Base-by-base conservation (phyloP, 768 basidiomycete genomes). In the Cubamyces lactineus region DNA sequence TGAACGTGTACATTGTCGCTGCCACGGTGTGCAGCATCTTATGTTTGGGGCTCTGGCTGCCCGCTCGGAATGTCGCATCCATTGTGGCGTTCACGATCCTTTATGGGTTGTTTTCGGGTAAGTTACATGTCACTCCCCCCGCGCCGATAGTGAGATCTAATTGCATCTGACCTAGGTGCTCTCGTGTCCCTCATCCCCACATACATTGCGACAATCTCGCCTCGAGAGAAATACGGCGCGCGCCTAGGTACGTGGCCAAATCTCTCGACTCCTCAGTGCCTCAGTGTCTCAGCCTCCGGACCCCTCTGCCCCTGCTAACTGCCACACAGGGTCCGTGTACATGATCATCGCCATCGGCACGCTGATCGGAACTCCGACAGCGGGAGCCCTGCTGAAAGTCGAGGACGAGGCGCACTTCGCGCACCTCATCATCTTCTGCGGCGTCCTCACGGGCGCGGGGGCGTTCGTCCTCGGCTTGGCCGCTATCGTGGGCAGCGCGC, bases 351-450 rank as follows among this genome's bases (percentile, higher is more conserved):
- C 71, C 5, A 59, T 74, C n/a, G 69, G 71, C 2, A 67, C 63
- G 9, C 64, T 75, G 17, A 69, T 69, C 3, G 74, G 74, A n/a
- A 72, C 74, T 9, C 73, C 72, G 8, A 75, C 72, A 2, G 74
- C 67, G 1, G 74, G 74, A 12, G 72, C 70, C 5, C 72, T 75
- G 57, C 59, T 74, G 41, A 66, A 60, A 23, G 64, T 45, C 3
- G 45, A 65, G 23, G 66, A 66, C 42, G 57, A 73, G 47, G 30
- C 50, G 12, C 58, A 71, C 26, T 72, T 73, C 64, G 62, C 65
- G 11, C 30, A 53, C 30, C 66, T 75, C 9, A 74, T 75, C 42
- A 57, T 72, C 40, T 74, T 73, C 64, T 71, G 72, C 1, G 72
- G 73, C 21, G 66, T 70, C 12, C 47, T 73, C 24, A 58, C 65